These are phyloP conservation scores for Odontarrhena argentea DNA, from an alignment of 345 rosid species.

Conservation along the genomic window DNA sequence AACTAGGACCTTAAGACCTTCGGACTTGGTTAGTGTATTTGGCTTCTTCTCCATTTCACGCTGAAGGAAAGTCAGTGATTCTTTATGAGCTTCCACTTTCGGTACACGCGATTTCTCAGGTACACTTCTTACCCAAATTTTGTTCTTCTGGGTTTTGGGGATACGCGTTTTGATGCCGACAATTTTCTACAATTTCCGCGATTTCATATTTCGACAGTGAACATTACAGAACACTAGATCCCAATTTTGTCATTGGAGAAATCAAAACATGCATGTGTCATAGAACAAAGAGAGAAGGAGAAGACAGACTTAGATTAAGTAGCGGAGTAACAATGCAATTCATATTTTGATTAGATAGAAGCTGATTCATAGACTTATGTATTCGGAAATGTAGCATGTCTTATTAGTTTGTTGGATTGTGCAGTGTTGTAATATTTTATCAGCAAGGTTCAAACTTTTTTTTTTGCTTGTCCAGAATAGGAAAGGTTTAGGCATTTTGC, in stretches of 20 bases:
- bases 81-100: not conserved
- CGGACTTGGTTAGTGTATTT: not conserved
- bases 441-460: not conserved
- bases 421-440: not conserved
- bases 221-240: slow-evolving; percentile 16
- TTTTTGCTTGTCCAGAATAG: not conserved
- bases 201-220: slow-evolving; percentile 8
- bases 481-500: not conserved
- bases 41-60: not conserved
- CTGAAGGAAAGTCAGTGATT: not conserved
- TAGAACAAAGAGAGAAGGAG: not conserved
- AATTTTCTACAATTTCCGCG: not conserved
- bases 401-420: slow-evolving; percentile 3
- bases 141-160: slow-evolving; percentile 7
- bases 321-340: not conserved
- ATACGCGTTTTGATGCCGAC: not conserved
- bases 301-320: not conserved
- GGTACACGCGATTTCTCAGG: slow-evolving; percentile 18
- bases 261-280: slow-evolving; percentile 20
- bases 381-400: slow-evolving; percentile 9
- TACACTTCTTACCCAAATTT: slow-evolving; percentile 18
- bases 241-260: not conserved
- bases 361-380: slow-evolving; percentile 6
- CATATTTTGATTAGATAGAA: not conserved
- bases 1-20: not conserved